Evolutionary conservation across 2,329 filamentous ascomycete genomes (phyloP).

Genomic region (Fusarium dlaminii): DNA sequence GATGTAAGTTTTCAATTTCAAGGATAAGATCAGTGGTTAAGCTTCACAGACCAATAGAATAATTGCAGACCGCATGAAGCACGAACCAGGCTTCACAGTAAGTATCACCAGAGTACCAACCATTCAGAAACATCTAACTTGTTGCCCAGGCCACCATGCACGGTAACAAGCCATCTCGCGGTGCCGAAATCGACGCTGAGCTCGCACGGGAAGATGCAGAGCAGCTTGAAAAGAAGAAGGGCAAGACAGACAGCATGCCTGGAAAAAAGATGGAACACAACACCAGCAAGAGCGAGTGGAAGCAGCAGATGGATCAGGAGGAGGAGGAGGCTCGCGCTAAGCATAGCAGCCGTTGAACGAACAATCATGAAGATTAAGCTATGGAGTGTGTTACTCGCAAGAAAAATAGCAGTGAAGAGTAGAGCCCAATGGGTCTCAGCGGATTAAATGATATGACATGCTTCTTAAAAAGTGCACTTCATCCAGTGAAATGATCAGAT

Average conservation of each 20-base stretch:
- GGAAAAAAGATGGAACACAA: constrained; percentile 9
- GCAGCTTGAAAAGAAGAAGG: constrained; percentile 8
- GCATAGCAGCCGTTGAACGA: not conserved
- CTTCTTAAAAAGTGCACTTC: not conserved
- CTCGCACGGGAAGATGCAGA: constrained; percentile 24
- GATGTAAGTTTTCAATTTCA: not conserved
- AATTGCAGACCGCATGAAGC: constrained; percentile 18
- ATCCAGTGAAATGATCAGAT: not conserved
- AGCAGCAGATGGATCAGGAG: not conserved
- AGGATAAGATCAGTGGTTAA: not conserved
- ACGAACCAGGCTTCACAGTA: constrained; percentile 25
- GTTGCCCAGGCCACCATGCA: constrained; percentile 17
- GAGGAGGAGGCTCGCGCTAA: not conserved
- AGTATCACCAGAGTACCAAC: not conserved
- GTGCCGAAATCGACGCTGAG: constrained; percentile 16
- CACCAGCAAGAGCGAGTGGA: not conserved
- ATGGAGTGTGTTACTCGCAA: not conserved
- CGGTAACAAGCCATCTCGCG: constrained; percentile 20
- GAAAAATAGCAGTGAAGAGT: not conserved
- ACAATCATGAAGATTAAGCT: not conserved
- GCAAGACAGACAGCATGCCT: constrained; percentile 7
- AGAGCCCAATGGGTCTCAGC: accelerated
- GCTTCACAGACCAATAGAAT: not conserved
- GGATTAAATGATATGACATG: not conserved
- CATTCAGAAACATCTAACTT: not conserved